Base-by-base conservation (phyloP, 768 basidiomycete genomes). In the Tulasnella calospora region DNA sequence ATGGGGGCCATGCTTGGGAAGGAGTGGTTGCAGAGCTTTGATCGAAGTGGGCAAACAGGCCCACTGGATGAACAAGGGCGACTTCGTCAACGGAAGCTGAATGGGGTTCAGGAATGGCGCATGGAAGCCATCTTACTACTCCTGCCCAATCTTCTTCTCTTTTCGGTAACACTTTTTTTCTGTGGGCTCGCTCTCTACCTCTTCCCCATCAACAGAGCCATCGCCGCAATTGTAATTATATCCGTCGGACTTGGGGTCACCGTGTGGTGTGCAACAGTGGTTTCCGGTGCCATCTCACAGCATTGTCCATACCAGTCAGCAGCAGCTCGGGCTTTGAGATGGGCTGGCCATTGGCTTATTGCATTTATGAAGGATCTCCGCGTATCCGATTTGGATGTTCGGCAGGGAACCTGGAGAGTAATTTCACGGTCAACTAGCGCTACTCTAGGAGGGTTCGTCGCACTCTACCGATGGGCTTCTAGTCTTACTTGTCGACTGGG, bases 1-100 rank as follows among this genome's bases (percentile, higher is more conserved):
- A 41, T 74, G 73, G 73, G 73, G 7, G 38, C 40, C 15, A 55
- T 74, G 30, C 19, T 74, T 13, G 73, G 73, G 2, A 74, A 74
- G n/a, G 36, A 74, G 30, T 74, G 73, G 73, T 35, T 74, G 23
- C 38, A 38, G 19, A 40, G 44, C n/a, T 72, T 40, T 35, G 71
- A 35, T 9, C 71, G 71, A 40, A 33, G 23, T 27, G 71, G 71
- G 33, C 71, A 72, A 27, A 46, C 44, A 23, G 71, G 71, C 23
- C 17, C 33, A 21, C 15, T 35, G 30, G 71, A 72, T 12, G 71
- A 72, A 36, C 71, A 46, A 27, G 71, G 38, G 21, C 38, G 36
- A 12, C 19, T 23, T 9, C 71, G 36, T 23, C 71, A 72, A 15
- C 36, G 33, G 3, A 72, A 72, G 30, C 19, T 72, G 9, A 46